Percentiles rank a stretch among this genome's conserved stretches.
Evolutionary conservation across 2,329 filamentous ascomycete species (phyloP).

Genomic region (Colletotrichum sp.): DNA sequence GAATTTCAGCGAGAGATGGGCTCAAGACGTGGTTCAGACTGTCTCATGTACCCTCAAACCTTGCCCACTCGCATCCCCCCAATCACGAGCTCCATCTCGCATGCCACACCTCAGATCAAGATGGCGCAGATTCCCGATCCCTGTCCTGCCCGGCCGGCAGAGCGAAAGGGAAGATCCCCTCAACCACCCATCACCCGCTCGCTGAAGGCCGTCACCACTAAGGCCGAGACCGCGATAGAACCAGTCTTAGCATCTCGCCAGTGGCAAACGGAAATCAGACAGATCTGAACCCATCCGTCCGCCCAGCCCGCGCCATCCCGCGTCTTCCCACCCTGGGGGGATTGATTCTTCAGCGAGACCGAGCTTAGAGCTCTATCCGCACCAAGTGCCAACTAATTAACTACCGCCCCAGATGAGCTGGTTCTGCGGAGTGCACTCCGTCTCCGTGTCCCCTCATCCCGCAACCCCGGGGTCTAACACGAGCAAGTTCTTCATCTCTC

Average conservation of each 20-base stretch:
- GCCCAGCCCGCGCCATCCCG: not conserved
- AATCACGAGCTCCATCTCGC: not conserved
- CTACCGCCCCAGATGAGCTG: not conserved
- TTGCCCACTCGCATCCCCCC: not conserved
- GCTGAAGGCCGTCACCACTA: not conserved
- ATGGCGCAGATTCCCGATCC: not conserved
- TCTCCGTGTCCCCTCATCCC: not conserved
- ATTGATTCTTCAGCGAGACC: not conserved
- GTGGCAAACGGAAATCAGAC: not conserved
- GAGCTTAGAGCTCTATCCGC: not conserved
- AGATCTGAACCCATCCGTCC: not conserved
- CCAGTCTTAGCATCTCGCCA: not conserved
- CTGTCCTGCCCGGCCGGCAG: not conserved
- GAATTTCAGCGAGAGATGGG: not conserved
- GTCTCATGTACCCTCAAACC: not conserved
- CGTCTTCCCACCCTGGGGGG: not conserved
- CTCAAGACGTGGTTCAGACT: not conserved
- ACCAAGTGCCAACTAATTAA: not conserved
- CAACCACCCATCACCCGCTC: not conserved
- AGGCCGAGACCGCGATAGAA: not conserved
- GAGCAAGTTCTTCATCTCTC: not conserved
- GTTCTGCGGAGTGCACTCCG: not conserved
- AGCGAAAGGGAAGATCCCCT: not conserved
- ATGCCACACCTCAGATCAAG: not conserved
- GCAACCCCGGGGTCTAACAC: not conserved